These are phyloP conservation scores for Backusella morwellensis DNA, from an alignment of 192 early-diverging fungal species.

Conservation along the genomic window DNA sequence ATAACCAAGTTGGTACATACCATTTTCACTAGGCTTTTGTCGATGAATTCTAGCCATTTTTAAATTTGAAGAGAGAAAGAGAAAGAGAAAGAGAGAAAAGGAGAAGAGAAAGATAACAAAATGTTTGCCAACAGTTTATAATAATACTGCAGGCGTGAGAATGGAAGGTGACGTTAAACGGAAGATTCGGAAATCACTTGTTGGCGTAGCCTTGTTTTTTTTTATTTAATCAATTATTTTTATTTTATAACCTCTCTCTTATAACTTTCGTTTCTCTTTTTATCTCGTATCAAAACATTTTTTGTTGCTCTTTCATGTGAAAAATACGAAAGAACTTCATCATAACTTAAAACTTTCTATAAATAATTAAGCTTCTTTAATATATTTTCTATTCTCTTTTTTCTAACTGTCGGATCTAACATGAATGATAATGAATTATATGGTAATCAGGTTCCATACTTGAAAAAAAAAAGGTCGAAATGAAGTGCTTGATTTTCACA, in stretches of 20 bases:
- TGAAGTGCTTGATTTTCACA: constrained; percentile 1
- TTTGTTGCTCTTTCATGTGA: neutral
- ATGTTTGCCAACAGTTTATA: neutral
- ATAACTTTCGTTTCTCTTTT: neutral
- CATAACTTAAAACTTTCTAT: neutral
- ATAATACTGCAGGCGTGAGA: neutral
- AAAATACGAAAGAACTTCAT: neutral
- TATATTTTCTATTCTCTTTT: neutral
- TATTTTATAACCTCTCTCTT: neutral
- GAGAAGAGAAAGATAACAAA: constrained; percentile 5
- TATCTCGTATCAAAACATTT: neutral
- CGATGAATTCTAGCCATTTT: constrained; percentile 8
- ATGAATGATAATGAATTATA: neutral
- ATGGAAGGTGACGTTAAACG: neutral
- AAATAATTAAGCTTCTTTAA: neutral
- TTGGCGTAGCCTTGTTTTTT: neutral
- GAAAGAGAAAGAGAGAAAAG: neutral
- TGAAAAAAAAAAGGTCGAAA: neutral
- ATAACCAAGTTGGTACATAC: neutral
- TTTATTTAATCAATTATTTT: neutral
- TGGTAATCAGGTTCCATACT: neutral
- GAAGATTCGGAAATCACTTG: constrained; percentile 2
- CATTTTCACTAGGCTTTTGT: constrained; percentile 7
- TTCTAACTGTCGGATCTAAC: neutral
- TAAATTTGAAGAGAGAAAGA: neutral